Evolutionary conservation across 1,139 yeast species (phyloP), one percentile per base, ranked within the genome.

Genomic region (Yamadazyma atlantica): DNA sequence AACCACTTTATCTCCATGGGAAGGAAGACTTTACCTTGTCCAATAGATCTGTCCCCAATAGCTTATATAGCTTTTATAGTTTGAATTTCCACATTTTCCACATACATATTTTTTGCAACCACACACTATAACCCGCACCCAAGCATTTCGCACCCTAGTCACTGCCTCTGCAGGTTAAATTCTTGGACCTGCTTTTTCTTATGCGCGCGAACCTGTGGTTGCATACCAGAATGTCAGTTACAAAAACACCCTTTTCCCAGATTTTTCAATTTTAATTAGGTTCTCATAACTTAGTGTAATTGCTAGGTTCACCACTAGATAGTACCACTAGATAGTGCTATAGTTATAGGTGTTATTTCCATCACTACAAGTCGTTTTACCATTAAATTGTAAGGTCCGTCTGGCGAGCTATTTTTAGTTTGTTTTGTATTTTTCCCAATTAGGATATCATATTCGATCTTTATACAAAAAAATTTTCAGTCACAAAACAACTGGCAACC

Each of bases 21-120:
- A 68, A 53, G 70, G 70, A 17, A 58, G 73, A 45, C 47, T 65
- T 19, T 68, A 66, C 32, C 27, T 46, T 10, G 49, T 46, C 27
- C 32, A 41, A 10, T 41, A 37, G 30, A 15, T 28, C 21, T 10
- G 12, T 11, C 22, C 22, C 6, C 22, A 19, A 19, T 19, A 19
- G 22, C 13, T 26, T 6, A 16, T 26, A 12, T 16, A 16, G 21
- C 7, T 26, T 26, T 12, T 7, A 26, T 26, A 23, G 22, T 19
- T 19, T 19, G 22, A 19, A 19, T 19, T 19, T 19, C 22, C n/a
- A n/a, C n/a, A n/a, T n/a, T n/a, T n/a, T n/a, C n/a, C n/a, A n/a
- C n/a, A 19, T 9, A 6, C 9, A 19, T 19, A 19, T 6, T 6
- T 19, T 19, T 19, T 19, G 22, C 22, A 19, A 9, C 22, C 22